phyloP scores from a whole-genome alignment of 768 basidiomycete species.

The Lentinula boryana region DNA sequence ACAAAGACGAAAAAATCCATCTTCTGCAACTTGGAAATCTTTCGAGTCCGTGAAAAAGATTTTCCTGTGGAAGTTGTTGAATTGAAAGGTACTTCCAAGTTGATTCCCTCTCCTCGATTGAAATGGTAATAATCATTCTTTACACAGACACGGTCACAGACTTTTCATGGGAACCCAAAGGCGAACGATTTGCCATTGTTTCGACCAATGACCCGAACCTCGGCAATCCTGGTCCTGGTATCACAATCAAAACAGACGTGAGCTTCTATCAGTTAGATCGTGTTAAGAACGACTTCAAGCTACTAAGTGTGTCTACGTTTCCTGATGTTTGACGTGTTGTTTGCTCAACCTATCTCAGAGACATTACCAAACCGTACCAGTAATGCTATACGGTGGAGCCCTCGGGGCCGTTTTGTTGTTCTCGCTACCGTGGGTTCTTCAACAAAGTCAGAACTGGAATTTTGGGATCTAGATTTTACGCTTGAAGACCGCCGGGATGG shows the following conservation, averaged over 20 bases:
- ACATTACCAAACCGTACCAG: constrained; percentile 77
- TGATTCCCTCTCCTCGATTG: background rate
- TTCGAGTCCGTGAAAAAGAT: constrained; percentile 95
- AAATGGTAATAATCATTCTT: constrained; percentile 6
- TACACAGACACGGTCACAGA: constrained; percentile 81
- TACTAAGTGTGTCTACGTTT: constrained; percentile 51
- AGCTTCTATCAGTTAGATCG: constrained; percentile 94
- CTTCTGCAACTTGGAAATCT: constrained; percentile 97
- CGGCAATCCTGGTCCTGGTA: constrained; percentile 82
- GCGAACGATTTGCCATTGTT: constrained; percentile 93
- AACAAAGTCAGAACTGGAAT: constrained; percentile 94
- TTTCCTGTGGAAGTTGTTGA: constrained; percentile 97
- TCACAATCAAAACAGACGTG: constrained; percentile 94
- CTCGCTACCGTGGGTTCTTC: constrained; percentile 94
- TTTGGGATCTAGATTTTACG: constrained; percentile 97
- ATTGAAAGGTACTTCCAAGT: constrained; percentile 65
- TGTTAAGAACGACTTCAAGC: constrained; percentile 89
- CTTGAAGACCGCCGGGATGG: constrained; percentile 57
- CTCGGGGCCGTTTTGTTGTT: constrained; percentile 91
- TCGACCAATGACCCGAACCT: constrained; percentile 92
- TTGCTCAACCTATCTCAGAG: constrained; percentile 33
- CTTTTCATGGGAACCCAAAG: constrained; percentile 99
- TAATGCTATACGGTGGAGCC: constrained; percentile 96
- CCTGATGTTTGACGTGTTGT: constrained; percentile 7
- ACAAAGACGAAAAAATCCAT: constrained; percentile 98